Evolutionary conservation across 2,329 filamentous ascomycete species (phyloP).

Genomic region (Akanthomyces dipterigenus): DNA sequence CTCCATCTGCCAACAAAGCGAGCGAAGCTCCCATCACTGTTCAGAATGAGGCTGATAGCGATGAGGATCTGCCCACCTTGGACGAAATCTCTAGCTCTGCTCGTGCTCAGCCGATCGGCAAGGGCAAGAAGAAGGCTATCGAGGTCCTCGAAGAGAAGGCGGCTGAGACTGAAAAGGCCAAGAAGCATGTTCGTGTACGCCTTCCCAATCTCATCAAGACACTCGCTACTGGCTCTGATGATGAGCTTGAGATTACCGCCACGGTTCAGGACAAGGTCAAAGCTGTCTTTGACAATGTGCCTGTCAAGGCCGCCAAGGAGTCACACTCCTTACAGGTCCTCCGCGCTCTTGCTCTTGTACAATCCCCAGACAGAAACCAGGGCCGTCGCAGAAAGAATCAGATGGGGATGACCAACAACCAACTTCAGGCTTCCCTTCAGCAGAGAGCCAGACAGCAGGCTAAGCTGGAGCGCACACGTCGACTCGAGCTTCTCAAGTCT

Average conservation of each 20-base stretch:
- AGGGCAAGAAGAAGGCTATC: constrained; percentile 54
- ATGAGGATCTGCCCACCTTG: constrained; percentile 31
- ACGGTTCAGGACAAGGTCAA: constrained; percentile 46
- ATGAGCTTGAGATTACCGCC: constrained; percentile 57
- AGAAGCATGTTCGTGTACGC: constrained; percentile 45
- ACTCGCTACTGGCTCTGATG: constrained; percentile 40
- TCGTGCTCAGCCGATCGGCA: constrained; percentile 35
- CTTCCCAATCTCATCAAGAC: constrained; percentile 36
- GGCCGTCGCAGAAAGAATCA: constrained; percentile 34
- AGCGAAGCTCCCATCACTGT: constrained; percentile 10
- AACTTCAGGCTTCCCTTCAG: constrained; percentile 63
- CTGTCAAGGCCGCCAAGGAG: constrained; percentile 56
- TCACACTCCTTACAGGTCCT: constrained; percentile 58
- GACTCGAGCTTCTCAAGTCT: constrained; percentile 67
- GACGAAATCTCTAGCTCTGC: constrained; percentile 25
- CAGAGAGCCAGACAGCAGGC: constrained; percentile 75
- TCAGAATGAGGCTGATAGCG: constrained; percentile 19
- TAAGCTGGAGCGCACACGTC: constrained; percentile 66
- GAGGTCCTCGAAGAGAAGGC: constrained; percentile 15
- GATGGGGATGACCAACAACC: constrained; percentile 57
- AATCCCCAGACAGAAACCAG: constrained; percentile 50
- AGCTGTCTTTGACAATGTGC: constrained; percentile 64
- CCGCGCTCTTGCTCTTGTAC: constrained; percentile 68
- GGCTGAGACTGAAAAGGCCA: constrained; percentile 25
- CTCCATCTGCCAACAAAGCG: constrained; percentile 34